phyloP scores from a whole-genome alignment of 169 alveolate genomes.

The Eimeria necatrix region DNA sequence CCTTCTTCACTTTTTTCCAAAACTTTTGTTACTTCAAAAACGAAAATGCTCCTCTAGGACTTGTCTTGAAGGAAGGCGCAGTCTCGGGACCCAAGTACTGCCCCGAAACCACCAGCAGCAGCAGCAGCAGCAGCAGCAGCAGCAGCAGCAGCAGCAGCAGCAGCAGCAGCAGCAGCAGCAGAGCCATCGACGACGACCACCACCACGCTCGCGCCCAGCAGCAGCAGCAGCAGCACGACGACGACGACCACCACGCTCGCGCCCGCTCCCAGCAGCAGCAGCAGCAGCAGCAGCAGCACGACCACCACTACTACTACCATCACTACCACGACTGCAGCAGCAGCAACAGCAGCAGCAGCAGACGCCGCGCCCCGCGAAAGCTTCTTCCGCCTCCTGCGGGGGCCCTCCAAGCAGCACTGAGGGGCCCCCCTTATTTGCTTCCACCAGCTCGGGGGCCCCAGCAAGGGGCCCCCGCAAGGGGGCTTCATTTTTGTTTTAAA shows the following conservation, averaged over 20 bases:
- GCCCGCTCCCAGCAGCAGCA: too few relatives aligned
- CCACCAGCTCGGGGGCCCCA: too few relatives aligned
- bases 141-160: background rate
- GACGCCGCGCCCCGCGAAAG: background rate
- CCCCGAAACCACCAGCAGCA: background rate
- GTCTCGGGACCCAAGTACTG: constrained; percentile 10
- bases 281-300: too few relatives aligned
- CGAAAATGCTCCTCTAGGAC: background rate
- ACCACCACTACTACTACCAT: background rate
- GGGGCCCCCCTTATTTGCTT: too few relatives aligned
- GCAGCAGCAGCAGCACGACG: too few relatives aligned
- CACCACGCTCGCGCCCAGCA: too few relatives aligned
- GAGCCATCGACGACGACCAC: too few relatives aligned
- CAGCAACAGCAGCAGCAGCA: background rate
- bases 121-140: background rate
- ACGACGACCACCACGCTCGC: too few relatives aligned
- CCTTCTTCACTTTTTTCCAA: background rate
- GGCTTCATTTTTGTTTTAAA: too few relatives aligned
- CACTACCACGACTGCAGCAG: background rate
- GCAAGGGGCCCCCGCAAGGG: too few relatives aligned
- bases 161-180: background rate
- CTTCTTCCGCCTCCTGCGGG: background rate
- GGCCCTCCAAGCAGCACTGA: background rate
- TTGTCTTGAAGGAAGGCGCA: background rate
- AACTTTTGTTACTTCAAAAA: background rate